phyloP scores from a whole-genome alignment of 768 basidiomycete species.

The Tricholoma furcatifolium region DNA sequence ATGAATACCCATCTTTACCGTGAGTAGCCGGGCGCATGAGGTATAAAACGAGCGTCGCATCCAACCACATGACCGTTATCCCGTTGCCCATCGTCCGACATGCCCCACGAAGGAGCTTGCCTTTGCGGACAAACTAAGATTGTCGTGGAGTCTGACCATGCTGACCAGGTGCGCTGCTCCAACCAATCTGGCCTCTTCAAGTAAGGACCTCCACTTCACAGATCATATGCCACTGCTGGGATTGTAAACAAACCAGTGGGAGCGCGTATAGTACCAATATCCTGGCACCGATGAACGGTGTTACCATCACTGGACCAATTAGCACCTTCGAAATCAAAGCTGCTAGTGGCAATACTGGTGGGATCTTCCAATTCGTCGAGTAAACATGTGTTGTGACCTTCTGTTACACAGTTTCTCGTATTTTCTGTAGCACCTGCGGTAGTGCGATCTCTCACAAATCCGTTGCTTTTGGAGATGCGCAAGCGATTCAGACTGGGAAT shows the following conservation, averaged over 20 bases:
- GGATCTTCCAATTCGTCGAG: not conserved
- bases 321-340: slow-evolving; percentile 28
- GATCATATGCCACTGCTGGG: slow-evolving; percentile 37
- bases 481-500: slow-evolving; percentile 39
- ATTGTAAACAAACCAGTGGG: slow-evolving; percentile 37
- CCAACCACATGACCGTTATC: no score
- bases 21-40: no score
- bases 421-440: slow-evolving; percentile 38
- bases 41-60: no score
- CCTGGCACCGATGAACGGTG: slow-evolving; percentile 30
- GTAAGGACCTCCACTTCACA: slow-evolving; percentile 5
- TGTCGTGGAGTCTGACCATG: slow-evolving; percentile 22
- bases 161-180: slow-evolving; percentile 23
- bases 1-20: no score
- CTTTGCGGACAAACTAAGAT: slow-evolving; percentile 34
- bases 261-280: slow-evolving; percentile 39
- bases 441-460: slow-evolving; percentile 35
- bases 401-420: slow-evolving; percentile 26
- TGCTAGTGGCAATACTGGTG: slow-evolving; percentile 33
- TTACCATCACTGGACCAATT: slow-evolving; percentile 32
- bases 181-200: not conserved
- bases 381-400: not conserved
- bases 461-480: slow-evolving; percentile 30
- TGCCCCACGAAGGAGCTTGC: slow-evolving; percentile 28
- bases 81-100: not conserved